These are phyloP conservation scores for Meyerozyma sp. DNA, from an alignment of 1,139 yeast genomes.

Conservation along the genomic window DNA sequence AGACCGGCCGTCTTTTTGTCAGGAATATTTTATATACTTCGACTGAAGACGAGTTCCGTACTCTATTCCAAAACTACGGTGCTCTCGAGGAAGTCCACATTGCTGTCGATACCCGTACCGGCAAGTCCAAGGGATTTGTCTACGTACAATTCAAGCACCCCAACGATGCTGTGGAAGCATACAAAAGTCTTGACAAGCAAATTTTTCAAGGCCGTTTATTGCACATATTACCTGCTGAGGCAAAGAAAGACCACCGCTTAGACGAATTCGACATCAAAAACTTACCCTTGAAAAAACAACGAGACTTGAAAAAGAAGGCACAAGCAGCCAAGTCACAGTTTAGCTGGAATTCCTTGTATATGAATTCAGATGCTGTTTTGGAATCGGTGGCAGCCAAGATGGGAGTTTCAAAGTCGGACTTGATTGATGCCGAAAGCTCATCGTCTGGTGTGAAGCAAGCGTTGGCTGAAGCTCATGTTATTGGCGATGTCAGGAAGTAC, in stretches of 20 bases:
- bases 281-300: conserved; percentile 86
- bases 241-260: conserved; percentile 69
- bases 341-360: conserved; percentile 90
- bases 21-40: conserved; percentile 82
- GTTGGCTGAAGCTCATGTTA: conserved; percentile 92
- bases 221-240: conserved; percentile 83
- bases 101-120: conserved; percentile 86
- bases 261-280: conserved; percentile 90
- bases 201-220: conserved; percentile 91
- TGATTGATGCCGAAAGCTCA: conserved; percentile 82
- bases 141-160: conserved; percentile 67
- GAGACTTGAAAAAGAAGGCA: conserved; percentile 74
- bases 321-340: conserved; percentile 83
- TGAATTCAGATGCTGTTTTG: conserved; percentile 89
- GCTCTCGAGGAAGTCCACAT: conserved; percentile 75
- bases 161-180: conserved; percentile 74
- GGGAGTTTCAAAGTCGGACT: conserved; percentile 77
- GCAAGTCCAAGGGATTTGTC: conserved; percentile 90
- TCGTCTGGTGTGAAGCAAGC: conserved; percentile 97
- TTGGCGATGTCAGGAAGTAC: conserved; percentile 83
- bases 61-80: conserved; percentile 55
- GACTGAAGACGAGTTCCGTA: conserved; percentile 70
- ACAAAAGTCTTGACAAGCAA: conserved; percentile 68
- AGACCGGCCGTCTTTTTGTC: conserved; percentile 80
- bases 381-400: conserved; percentile 82